Conservation (phyloP, 2,329 filamentous ascomycete species). For the Colletotrichum brevisporum region DNA sequence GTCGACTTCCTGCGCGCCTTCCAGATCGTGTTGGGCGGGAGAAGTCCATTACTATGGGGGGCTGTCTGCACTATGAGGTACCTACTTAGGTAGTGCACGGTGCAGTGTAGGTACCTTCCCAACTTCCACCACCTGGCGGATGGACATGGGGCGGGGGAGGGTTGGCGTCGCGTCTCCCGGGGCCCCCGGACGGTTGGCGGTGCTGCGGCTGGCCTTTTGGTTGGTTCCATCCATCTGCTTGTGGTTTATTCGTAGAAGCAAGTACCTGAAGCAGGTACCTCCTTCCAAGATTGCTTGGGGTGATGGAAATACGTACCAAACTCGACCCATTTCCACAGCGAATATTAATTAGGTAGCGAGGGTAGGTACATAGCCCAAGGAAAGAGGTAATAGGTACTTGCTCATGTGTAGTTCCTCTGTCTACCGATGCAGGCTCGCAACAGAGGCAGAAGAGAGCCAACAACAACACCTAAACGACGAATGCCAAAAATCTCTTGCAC, state of each 20-base stretch:
- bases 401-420: no score
- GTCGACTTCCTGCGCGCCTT: no score
- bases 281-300: background rate
- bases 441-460: no score
- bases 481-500: no score
- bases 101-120: background rate
- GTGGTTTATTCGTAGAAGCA: background rate
- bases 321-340: no score
- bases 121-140: background rate
- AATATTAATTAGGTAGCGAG: no score
- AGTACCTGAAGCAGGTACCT: background rate
- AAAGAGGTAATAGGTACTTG: no score
- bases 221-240: background rate
- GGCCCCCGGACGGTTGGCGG: conserved; percentile 14
- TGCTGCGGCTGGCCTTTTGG: conserved; percentile 7
- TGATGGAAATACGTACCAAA: background rate
- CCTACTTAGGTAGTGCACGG: background rate
- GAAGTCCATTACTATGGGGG: background rate
- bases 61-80: background rate
- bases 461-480: no score
- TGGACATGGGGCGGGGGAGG: conserved; percentile 10
- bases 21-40: no score
- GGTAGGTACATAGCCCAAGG: no score
- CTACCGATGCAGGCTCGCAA: no score
- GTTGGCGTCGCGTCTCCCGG: conserved; percentile 26